Conservation (phyloP, 139 green algal genomes). For the Medakamo hakoo region DNA sequence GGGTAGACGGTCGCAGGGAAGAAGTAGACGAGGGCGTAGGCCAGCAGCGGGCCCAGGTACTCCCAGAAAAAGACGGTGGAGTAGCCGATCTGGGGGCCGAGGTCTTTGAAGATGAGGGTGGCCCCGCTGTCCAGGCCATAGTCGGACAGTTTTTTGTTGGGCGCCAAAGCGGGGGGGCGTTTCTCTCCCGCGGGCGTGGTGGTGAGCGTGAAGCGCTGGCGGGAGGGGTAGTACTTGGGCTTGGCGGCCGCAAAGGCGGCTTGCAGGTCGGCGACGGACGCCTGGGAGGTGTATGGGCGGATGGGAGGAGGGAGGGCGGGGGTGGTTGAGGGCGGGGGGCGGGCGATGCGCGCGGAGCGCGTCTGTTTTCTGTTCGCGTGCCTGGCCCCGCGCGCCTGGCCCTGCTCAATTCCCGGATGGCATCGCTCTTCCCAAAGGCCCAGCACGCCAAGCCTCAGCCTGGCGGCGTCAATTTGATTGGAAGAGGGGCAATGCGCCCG, state of each 20-base stretch:
- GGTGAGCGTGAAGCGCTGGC: slow-evolving; percentile 62
- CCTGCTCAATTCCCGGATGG: background rate
- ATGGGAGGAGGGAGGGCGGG: background rate
- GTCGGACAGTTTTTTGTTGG: slow-evolving; percentile 38
- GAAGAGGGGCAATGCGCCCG: no score
- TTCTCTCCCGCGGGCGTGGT: slow-evolving; percentile 35
- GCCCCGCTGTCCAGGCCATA: slow-evolving; percentile 42
- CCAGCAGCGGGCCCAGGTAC: slow-evolving; percentile 85
- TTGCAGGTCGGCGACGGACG: slow-evolving; percentile 62
- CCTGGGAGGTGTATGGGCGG: no score
- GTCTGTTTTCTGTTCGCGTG: background rate
- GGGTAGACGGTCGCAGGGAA: slow-evolving; percentile 55
- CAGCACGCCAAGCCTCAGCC: no score
- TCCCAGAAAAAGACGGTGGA: slow-evolving; percentile 94
- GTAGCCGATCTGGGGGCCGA: slow-evolving; percentile 86
- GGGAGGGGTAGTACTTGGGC: slow-evolving; percentile 34
- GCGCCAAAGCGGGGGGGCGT: slow-evolving; percentile 33
- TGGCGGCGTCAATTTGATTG: no score
- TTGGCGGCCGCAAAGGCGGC: slow-evolving; percentile 39
- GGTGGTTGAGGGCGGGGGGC: no score
- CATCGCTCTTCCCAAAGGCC: no score
- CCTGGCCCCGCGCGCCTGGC: background rate
- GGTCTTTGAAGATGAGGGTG: slow-evolving; percentile 82
- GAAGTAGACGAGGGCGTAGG: slow-evolving; percentile 90
- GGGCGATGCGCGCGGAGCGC: background rate